Evolutionary conservation across 2,329 filamentous ascomycete genomes (phyloP), one percentile per base, ranked within the genome.

Genomic region (Colletotrichum australisinense): DNA sequence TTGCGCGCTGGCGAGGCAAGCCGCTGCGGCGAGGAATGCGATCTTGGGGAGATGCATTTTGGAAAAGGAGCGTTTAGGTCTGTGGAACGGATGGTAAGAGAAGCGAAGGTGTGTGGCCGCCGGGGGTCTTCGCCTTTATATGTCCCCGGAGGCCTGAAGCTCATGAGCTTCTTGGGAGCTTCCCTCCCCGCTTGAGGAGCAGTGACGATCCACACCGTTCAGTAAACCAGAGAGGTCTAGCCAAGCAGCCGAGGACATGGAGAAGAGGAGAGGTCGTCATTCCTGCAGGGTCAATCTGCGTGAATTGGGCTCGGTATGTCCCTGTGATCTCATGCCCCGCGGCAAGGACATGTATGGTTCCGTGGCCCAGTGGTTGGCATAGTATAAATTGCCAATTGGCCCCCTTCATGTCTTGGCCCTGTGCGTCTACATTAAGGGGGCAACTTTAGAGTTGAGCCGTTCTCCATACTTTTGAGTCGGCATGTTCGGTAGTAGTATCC

Each of bases 31-130:
- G n/a, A 75, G 26, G 32, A 67, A 67, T 69, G 73, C 64, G 16
- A 73, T 42, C 66, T 73, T 75, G 69, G 62, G 46, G 63, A 69
- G 35, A 62, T 73, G 74, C 74, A 75, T 75, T 30, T 26, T 35
- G 32, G 4, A 0, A 12, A 35, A 35, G 32, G 9, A 35, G 9
- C 32, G 32, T 35, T 35, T 11, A 35, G 32, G 11, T 35, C 32
- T 35, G 32, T 35, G 32, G 11, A 11, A 35, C 32, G 32, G 32
- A 35, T 35, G 32, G 32, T 35, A 3, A 35, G 11, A 12, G 11
- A 35, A 35, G 32, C 32, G 32, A 3, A 35, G 32, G 9, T 35
- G 32, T 35, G 32, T 35, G 32, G 32, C 32, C 8, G 19, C 7
- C 8, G 52, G 8, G 22, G 52, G 11, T 32, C 42, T 53, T 16